Conservation (phyloP, 108 stramenopile genomes). For the Cyclostephanos invisitatus region DNA sequence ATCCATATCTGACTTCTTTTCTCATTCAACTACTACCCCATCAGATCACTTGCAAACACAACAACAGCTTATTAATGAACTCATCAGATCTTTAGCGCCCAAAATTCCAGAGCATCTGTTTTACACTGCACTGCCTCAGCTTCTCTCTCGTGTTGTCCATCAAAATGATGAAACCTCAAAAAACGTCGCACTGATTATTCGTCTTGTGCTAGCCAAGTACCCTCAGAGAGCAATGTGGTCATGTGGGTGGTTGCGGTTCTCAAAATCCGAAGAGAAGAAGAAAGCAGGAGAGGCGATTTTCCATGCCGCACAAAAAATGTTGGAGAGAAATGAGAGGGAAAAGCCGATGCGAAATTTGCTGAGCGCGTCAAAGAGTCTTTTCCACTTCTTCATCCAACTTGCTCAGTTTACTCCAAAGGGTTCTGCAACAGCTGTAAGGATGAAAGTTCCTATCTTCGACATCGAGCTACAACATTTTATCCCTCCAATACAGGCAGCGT, state of each 20-base stretch:
- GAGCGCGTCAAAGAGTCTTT: conserved; percentile 55
- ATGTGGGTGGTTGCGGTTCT: conserved; percentile 79
- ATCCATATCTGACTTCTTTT: conserved; percentile 1
- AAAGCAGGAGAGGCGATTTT: conserved; percentile 79
- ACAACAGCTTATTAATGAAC: conserved; percentile 65
- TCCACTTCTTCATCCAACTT: conserved; percentile 63
- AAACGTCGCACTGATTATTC: conserved; percentile 66
- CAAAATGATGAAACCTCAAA: conserved; percentile 56
- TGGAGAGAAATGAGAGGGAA: conserved; percentile 53
- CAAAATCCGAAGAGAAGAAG: conserved; percentile 54
- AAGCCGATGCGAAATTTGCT: conserved; percentile 50
- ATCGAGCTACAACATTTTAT: conserved; percentile 74
- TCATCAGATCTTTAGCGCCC: conserved; percentile 54
- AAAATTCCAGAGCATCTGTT: conserved; percentile 69
- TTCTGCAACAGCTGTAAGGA: conserved; percentile 29
- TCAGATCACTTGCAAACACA: conserved; percentile 29
- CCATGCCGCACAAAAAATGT: conserved; percentile 53
- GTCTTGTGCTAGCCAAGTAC: conserved; percentile 68
- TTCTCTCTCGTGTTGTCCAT: conserved; percentile 76
- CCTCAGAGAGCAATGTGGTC: conserved; percentile 89
- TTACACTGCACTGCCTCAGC: conserved; percentile 87
- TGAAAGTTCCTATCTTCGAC: conserved; percentile 41
- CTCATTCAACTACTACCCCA: not conserved
- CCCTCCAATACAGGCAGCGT: conserved; percentile 87
- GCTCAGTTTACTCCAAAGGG: conserved; percentile 47